Evolutionary conservation across 257 asterid species (phyloP), one percentile per base, ranked within the genome.

Genomic region (Voacanga thouarsii): DNA sequence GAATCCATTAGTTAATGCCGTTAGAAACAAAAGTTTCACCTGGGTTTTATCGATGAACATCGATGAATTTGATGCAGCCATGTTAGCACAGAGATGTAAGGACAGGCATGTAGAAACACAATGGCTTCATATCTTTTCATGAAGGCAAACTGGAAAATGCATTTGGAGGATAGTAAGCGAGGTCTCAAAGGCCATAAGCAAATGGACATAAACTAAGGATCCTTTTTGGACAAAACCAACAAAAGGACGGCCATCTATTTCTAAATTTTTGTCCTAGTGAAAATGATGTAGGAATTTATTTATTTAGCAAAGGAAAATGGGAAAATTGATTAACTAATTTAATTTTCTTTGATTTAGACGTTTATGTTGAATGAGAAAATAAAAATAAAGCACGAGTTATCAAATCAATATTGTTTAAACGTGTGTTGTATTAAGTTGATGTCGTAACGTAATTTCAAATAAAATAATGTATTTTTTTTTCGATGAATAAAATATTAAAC

Each of bases 21-120:
- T 64, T 49, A 16, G 57, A 85, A 83, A 87, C 87, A 84, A 87
- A 84, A 80, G 68, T 3, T 64, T 18, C 68, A 79, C 92, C 9
- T 91, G 89, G 92, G 83, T 83, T 88, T 85, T 84, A 86, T 86
- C 95, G 92, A 84, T 73, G 77, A 39, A 71, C 53, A 43, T 88
- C 96, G 95, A 88, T 89, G 85, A 74, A 78, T 87, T 84, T 79
- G 78, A 89, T 86, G 84, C 55, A 84, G 75, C 77, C 73, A 67
- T 78, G 70, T 77, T 76, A 81, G 55, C 73, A 71, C 78, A 67
- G 74, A 74, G 12, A 84, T 43, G 82, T 79, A 81, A 83, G 80
- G 90, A 80, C 91, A 83, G 47, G 67, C 76, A 84, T 61, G 77
- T 76, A 80, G 61, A 71, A 75, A 86, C 89, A 87, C 74, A 66